These are phyloP conservation scores for Leccinum obscurum DNA, from an alignment of 768 basidiomycete species.

Conservation along the genomic window DNA sequence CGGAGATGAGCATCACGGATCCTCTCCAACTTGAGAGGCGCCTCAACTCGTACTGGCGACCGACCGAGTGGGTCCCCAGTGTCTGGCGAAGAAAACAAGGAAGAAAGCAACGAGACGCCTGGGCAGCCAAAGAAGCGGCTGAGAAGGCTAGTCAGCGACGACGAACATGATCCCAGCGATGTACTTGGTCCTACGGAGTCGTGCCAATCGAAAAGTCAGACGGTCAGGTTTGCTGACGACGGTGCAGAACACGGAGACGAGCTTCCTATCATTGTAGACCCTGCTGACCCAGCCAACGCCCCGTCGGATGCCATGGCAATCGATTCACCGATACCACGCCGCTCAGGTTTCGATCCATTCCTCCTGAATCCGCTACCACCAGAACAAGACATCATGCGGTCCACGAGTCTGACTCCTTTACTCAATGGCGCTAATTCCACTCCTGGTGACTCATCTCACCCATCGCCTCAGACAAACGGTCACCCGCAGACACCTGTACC, in stretches of 20 bases:
- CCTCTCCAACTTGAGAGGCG: constrained; percentile 71
- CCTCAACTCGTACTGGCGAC: constrained; percentile 67
- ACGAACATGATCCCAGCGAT: constrained; percentile 52
- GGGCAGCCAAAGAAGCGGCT: constrained; percentile 54
- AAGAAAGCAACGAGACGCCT: constrained; percentile 40
- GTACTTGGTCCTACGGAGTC: constrained; percentile 31
- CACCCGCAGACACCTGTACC: constrained; percentile 12
- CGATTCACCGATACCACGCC: constrained; percentile 35
- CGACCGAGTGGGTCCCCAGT: constrained; percentile 49
- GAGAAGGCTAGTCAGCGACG: constrained; percentile 44
- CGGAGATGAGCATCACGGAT: constrained; percentile 73
- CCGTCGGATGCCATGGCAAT: constrained; percentile 37
- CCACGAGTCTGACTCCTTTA: constrained; percentile 24
- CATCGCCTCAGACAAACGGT: constrained; percentile 15
- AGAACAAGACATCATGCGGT: constrained; percentile 26
- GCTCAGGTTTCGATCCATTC: constrained; percentile 48
- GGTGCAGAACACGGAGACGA: constrained; percentile 19
- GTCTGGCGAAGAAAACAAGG: constrained; percentile 44
- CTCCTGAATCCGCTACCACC: constrained; percentile 54
- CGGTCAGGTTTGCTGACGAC: constrained; percentile 54
- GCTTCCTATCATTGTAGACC: constrained; percentile 15
- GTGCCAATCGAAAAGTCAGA: constrained; percentile 34
- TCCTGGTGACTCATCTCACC: constrained; percentile 2
- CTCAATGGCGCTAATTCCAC: constrained; percentile 24
- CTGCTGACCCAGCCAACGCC: not conserved